Evolutionary conservation across 768 basidiomycete genomes (phyloP).

Genomic region (Tulasnella sp.): DNA sequence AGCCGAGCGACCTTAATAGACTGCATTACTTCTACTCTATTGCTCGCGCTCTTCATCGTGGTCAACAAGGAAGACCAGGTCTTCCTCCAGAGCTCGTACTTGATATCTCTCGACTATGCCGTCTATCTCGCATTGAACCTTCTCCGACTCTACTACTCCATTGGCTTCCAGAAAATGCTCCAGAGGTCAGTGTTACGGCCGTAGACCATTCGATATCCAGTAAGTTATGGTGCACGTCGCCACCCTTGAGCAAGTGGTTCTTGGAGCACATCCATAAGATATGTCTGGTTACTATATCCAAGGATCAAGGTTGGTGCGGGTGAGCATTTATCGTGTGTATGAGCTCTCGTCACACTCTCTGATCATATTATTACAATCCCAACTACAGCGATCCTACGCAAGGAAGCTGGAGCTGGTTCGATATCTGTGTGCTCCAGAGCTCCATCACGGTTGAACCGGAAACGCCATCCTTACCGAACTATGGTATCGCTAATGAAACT

Average conservation of each 20-base stretch:
- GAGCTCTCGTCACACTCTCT: background rate
- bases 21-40: constrained; percentile 1
- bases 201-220: background rate
- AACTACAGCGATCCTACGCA: background rate
- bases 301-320: constrained; percentile 13
- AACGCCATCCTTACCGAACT: no score
- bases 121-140: background rate
- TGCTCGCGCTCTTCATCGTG: background rate
- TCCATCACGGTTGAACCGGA: background rate
- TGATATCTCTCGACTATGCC: background rate
- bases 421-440: background rate
- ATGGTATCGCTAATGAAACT: no score
- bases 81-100: background rate
- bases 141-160: background rate
- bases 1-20: no score
- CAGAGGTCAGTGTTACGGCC: background rate
- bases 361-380: background rate
- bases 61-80: background rate
- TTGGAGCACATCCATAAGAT: background rate
- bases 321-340: background rate
- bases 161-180: background rate
- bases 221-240: background rate
- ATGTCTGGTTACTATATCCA: background rate
- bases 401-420: constrained; percentile 13
- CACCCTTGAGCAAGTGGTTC: background rate